Evolutionary conservation across 306 rosid genomes (phyloP).

Genomic region (Glycine tomentella): DNA sequence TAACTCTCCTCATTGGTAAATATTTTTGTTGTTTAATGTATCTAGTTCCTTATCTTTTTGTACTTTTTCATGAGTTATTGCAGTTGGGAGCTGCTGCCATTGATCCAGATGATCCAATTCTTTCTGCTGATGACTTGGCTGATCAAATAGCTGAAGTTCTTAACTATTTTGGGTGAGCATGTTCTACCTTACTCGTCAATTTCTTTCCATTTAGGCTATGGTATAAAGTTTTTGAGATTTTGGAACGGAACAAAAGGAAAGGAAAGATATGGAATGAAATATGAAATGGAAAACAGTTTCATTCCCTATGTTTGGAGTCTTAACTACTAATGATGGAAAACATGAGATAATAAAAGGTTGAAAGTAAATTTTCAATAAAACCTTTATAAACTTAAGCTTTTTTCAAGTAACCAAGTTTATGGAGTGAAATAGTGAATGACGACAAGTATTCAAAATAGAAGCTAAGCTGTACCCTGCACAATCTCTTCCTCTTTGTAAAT

Average conservation of each 20-base stretch:
- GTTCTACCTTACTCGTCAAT: conserved; percentile 28
- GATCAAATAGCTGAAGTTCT: conserved; percentile 92
- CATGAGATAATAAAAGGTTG: no score
- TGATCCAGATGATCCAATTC: conserved; percentile 62
- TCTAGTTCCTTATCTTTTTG: conserved; percentile 50
- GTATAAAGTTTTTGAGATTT: conserved; percentile 21
- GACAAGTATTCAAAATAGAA: no score
- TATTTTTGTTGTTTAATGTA: conserved; percentile 31
- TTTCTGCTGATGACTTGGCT: conserved; percentile 81
- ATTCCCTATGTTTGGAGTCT: background rate
- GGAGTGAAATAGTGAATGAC: background rate
- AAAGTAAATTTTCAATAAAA: background rate
- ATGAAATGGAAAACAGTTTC: background rate
- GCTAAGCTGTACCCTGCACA: background rate
- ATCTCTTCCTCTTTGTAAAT: background rate
- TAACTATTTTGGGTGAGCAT: conserved; percentile 76
- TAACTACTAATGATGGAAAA: no score
- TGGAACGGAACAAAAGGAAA: no score
- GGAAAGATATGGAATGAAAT: background rate
- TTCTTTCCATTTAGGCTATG: conserved; percentile 27
- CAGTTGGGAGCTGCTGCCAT: conserved; percentile 88
- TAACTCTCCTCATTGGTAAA: background rate
- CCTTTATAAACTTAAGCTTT: background rate
- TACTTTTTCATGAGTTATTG: conserved; percentile 63
- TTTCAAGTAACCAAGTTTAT: conserved; percentile 7